Evolutionary conservation across 148 eudicot species (phyloP).

Genomic region (Mesembryanthemum crystallinum): DNA sequence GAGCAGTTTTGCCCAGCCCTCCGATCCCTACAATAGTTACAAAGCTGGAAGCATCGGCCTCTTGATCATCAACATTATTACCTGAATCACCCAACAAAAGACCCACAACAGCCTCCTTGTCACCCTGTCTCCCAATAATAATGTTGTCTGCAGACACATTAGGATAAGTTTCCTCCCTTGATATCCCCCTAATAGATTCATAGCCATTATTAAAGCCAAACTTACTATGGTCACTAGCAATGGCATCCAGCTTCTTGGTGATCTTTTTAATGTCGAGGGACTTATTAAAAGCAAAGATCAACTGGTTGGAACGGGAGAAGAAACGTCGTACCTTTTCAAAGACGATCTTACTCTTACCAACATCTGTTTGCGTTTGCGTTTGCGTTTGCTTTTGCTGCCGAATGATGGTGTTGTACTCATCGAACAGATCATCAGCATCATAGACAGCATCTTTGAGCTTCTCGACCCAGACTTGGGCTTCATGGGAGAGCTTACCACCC

Average conservation of each 20-base stretch:
- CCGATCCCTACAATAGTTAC: constrained; percentile 1
- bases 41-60: not conserved
- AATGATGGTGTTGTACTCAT: not conserved
- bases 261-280: not conserved
- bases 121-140: constrained; percentile 16
- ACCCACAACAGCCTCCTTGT: not conserved
- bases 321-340: constrained; percentile 5
- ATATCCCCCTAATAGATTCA: not conserved
- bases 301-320: not conserved
- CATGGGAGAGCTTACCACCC: not conserved
- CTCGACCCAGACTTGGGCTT: not conserved
- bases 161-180: not conserved
- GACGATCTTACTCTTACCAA: not conserved
- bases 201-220: not conserved
- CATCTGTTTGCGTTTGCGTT: too few relatives aligned
- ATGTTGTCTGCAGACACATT: not conserved
- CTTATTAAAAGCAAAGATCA: not conserved
- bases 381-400: not conserved
- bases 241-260: not conserved
- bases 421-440: constrained; percentile 21
- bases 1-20: too few relatives aligned
- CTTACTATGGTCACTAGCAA: not conserved
- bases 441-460: constrained; percentile 19
- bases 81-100: not conserved
- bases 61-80: not conserved